Evolutionary conservation across 352 stramenopile species (phyloP).

Genomic region (Thalassiosira livingstoniorum): DNA sequence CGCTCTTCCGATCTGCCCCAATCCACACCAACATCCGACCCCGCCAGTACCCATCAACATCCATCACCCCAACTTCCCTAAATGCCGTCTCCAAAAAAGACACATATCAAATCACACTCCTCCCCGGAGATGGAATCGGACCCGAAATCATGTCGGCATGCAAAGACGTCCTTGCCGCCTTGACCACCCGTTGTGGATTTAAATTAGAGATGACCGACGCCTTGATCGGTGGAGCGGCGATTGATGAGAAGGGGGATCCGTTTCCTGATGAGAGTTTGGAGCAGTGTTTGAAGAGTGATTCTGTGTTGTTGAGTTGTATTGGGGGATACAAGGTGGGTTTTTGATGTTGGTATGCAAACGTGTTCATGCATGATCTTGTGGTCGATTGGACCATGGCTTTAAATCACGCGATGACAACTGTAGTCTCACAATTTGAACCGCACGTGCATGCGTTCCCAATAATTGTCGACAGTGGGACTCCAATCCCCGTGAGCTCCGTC

Average conservation of each 20-base stretch:
- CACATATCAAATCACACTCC: conserved; percentile 92
- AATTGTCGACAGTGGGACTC: conserved; percentile 80
- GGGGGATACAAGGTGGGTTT: conserved; percentile 89
- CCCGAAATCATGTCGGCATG: conserved; percentile 97
- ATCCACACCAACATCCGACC: not conserved
- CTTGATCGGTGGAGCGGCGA: conserved; percentile 95
- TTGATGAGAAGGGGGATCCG: conserved; percentile 91
- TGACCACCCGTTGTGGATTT: conserved; percentile 89
- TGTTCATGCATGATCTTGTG: too few species aligned
- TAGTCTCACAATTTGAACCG: too few species aligned
- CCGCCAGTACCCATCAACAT: not conserved
- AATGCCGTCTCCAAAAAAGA: conserved; percentile 86
- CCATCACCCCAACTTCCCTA: conserved; percentile 13
- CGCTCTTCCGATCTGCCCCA: too few species aligned
- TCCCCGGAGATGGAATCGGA: conserved; percentile 98
- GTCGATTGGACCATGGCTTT: too few species aligned
- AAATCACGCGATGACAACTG: too few species aligned
- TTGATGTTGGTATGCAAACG: too few species aligned
- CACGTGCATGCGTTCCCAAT: too few species aligned
- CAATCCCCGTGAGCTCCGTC: conserved; percentile 87
- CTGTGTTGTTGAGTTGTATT: conserved; percentile 97
- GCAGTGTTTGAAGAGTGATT: conserved; percentile 89
- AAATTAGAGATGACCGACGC: conserved; percentile 93
- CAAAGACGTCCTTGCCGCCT: conserved; percentile 90
- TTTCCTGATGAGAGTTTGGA: conserved; percentile 95